Percentiles rank a stretch among this genome's conserved stretches.
These are phyloP conservation scores for Tetragonia tetragonoides DNA, from an alignment of 148 eudicot species.

Conservation along the genomic window DNA sequence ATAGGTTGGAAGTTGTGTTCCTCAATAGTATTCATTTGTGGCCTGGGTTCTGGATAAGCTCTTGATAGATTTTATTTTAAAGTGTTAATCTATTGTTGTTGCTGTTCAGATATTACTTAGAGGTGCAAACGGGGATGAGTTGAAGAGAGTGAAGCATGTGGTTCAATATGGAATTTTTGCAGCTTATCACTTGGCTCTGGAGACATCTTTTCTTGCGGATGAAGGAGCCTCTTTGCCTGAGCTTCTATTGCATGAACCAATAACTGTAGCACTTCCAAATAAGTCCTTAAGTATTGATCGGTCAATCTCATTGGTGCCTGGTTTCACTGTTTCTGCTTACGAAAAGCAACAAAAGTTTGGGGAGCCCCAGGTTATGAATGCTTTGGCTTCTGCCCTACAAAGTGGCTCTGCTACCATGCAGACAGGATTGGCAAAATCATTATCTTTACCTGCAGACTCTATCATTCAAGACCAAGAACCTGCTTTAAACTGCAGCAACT, in stretches of 20 bases:
- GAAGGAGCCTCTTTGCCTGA: slow-evolving; percentile 95
- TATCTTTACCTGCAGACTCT: slow-evolving; percentile 28
- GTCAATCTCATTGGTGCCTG: slow-evolving; percentile 77
- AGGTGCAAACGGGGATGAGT: slow-evolving; percentile 85
- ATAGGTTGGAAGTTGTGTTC: not conserved
- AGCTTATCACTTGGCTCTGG: slow-evolving; percentile 94
- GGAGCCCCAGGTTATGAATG: slow-evolving; percentile 38
- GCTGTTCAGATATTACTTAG: slow-evolving; percentile 75
- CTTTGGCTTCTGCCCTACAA: slow-evolving; percentile 27
- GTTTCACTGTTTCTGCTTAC: slow-evolving; percentile 40
- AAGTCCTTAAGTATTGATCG: slow-evolving; percentile 57
- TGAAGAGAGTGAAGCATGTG: slow-evolving; percentile 95
- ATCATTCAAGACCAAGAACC: slow-evolving; percentile 14
- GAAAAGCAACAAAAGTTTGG: slow-evolving; percentile 42
- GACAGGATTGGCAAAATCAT: slow-evolving; percentile 29
- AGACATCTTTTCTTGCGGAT: slow-evolving; percentile 98
- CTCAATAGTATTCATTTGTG: not conserved
- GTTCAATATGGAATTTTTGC: slow-evolving; percentile 95
- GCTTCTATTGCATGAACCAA: slow-evolving; percentile 58
- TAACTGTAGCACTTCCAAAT: slow-evolving; percentile 79
- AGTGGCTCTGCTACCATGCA: slow-evolving; percentile 24
- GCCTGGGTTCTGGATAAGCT: not conserved
- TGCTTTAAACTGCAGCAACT: slow-evolving; percentile 7
- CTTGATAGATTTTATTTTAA: not conserved
- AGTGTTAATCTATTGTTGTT: slow-evolving; percentile 4